These are phyloP conservation scores for Clavariopsis aquatica DNA, from an alignment of 495 filamentous ascomycete species.

Conservation along the genomic window DNA sequence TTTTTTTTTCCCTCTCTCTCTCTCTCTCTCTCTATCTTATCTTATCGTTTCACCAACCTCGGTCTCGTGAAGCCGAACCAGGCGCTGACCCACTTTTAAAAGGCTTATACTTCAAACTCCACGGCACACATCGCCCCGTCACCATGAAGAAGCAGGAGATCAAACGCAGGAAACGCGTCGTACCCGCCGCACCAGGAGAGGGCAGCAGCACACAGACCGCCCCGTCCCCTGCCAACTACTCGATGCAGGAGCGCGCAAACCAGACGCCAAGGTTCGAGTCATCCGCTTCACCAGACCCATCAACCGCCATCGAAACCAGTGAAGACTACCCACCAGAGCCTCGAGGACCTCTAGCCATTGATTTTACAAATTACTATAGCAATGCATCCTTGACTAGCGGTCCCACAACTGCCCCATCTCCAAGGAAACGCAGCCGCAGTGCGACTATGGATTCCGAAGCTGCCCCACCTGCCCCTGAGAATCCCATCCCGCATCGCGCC, in stretches of 20 bases:
- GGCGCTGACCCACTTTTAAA: background rate
- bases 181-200: constrained; percentile 71
- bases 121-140: constrained; percentile 86
- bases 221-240: constrained; percentile 33
- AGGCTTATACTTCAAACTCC: constrained; percentile 97
- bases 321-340: constrained; percentile 22
- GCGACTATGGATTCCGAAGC: constrained; percentile 43
- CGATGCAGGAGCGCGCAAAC: constrained; percentile 31
- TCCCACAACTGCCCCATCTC: constrained; percentile 53
- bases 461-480: constrained; percentile 47
- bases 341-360: constrained; percentile 39
- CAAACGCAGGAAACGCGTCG: constrained; percentile 92
- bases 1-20: no score
- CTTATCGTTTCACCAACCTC: no score
- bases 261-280: constrained; percentile 19
- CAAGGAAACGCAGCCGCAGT: constrained; percentile 69
- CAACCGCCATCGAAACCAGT: constrained; percentile 24
- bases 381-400: constrained; percentile 12
- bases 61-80: no score
- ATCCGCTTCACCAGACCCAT: constrained; percentile 29
- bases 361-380: constrained; percentile 43
- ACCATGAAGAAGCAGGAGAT: constrained; percentile 98
- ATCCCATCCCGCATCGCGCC: constrained; percentile 35
- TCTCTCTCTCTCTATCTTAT: no score
- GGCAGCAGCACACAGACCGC: constrained; percentile 1